Evolutionary conservation across 345 rosid genomes (phyloP).

Genomic region (Lepidium sativum): DNA sequence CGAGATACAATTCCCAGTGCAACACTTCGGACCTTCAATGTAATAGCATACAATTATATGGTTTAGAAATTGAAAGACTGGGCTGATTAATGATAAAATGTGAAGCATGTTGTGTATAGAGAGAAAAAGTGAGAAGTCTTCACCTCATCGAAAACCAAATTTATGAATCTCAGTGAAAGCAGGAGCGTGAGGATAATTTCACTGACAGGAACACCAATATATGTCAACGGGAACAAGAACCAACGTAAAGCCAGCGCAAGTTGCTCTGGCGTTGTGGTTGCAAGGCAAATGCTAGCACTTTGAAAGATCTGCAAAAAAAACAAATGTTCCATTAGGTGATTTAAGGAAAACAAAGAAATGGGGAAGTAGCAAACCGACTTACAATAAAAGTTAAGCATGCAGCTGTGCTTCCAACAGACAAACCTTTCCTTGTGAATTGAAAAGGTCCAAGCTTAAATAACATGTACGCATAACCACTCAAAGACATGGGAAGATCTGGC

Average conservation of each 20-base stretch:
- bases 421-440: slow-evolving; percentile 82
- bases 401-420: slow-evolving; percentile 93
- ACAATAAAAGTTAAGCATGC: slow-evolving; percentile 86
- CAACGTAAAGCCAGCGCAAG: slow-evolving; percentile 79
- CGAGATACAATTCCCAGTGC: slow-evolving; percentile 88
- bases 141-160: slow-evolving; percentile 90
- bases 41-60: neutral
- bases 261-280: slow-evolving; percentile 93
- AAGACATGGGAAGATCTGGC: slow-evolving; percentile 65
- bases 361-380: slow-evolving; percentile 26
- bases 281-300: slow-evolving; percentile 86
- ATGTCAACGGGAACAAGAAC: slow-evolving; percentile 71
- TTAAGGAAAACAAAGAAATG: neutral
- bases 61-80: neutral
- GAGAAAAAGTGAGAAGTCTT: neutral
- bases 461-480: slow-evolving; percentile 69
- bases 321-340: neutral
- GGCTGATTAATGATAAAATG: neutral
- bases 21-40: slow-evolving; percentile 68
- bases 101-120: neutral
- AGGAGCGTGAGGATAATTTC: slow-evolving; percentile 81
- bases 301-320: slow-evolving; percentile 61
- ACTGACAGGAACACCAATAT: slow-evolving; percentile 75
- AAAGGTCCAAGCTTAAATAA: slow-evolving; percentile 78
- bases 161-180: slow-evolving; percentile 84